Conservation (phyloP, 1,284 basidiomycete species). For the Fistulinella cinereoalba region DNA sequence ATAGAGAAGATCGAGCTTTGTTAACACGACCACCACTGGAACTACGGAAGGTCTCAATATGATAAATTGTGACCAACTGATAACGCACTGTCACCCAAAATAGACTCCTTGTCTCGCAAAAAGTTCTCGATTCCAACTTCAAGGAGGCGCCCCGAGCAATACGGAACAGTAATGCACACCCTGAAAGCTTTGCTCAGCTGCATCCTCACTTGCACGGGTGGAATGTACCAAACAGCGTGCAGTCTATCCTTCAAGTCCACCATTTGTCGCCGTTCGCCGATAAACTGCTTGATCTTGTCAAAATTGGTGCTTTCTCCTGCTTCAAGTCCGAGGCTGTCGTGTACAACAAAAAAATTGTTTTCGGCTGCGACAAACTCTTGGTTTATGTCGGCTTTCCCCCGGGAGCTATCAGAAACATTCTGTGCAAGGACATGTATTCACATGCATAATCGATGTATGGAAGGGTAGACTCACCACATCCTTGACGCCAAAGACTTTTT, state of each 20-base stretch:
- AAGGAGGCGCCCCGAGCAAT: constrained; percentile 13
- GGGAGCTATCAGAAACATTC: background rate
- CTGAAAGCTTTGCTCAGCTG: constrained; percentile 1
- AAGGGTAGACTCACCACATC: constrained; percentile 6
- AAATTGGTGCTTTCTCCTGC: constrained; percentile 11
- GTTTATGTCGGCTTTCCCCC: constrained; percentile 7
- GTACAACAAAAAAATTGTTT: constrained; percentile 14
- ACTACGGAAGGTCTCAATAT: constrained; percentile 1
- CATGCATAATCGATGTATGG: background rate
- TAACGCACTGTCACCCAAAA: constrained; percentile 12
- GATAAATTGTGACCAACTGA: background rate
- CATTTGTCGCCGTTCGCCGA: constrained; percentile 3
- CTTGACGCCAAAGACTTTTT: constrained; percentile 11
- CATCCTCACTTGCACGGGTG: background rate
- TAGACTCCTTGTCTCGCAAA: constrained; percentile 4
- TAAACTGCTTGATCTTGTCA: constrained; percentile 4
- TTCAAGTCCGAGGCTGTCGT: constrained; percentile 22
- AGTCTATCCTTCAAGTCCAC: constrained; percentile 8
- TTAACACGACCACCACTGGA: constrained; percentile 17
- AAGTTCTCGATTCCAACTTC: constrained; percentile 15
- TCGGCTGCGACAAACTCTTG: constrained; percentile 5
- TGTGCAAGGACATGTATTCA: no score
- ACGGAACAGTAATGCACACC: constrained; percentile 15
- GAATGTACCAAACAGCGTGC: constrained; percentile 16
- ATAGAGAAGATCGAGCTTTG: constrained; percentile 13